These are phyloP conservation scores for Calonectria hawksworthii DNA, from an alignment of 2,329 filamentous ascomycete species.

Conservation along the genomic window DNA sequence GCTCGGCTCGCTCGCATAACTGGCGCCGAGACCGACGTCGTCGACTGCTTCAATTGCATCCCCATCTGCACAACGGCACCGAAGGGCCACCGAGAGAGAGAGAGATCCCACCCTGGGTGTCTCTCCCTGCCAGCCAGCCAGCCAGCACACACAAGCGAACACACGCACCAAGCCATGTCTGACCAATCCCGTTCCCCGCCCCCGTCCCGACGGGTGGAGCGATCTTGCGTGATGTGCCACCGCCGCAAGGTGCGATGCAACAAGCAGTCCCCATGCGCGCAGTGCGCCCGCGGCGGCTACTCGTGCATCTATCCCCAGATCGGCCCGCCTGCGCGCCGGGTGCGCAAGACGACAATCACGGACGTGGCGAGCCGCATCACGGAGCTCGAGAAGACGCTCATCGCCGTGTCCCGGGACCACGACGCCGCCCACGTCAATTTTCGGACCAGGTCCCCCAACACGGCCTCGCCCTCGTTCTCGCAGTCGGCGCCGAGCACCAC, in stretches of 20 bases:
- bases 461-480: not conserved
- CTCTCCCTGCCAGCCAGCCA: not conserved
- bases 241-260: slow-evolving; percentile 79
- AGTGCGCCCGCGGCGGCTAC: slow-evolving; percentile 68
- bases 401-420: slow-evolving; percentile 28
- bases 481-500: not conserved
- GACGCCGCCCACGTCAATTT: not conserved
- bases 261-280: slow-evolving; percentile 78
- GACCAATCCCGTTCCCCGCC: slow-evolving; percentile 22
- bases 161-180: not conserved
- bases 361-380: slow-evolving; percentile 54
- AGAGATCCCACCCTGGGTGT: not conserved
- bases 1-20: slow-evolving; percentile 17
- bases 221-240: slow-evolving; percentile 58
- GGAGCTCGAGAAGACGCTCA: slow-evolving; percentile 50
- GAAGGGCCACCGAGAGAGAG: slow-evolving; percentile 18
- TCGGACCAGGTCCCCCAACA: not conserved
- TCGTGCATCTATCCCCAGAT: slow-evolving; percentile 49
- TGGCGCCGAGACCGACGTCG: slow-evolving; percentile 19
- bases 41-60: not conserved
- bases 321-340: slow-evolving; percentile 42
- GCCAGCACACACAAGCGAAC: too few relatives aligned
- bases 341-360: slow-evolving; percentile 47
- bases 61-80: slow-evolving; percentile 7
- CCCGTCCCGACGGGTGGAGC: slow-evolving; percentile 31